Base-by-base conservation (phyloP, 2,329 filamentous ascomycete genomes). In the Pyricularia sp. region DNA sequence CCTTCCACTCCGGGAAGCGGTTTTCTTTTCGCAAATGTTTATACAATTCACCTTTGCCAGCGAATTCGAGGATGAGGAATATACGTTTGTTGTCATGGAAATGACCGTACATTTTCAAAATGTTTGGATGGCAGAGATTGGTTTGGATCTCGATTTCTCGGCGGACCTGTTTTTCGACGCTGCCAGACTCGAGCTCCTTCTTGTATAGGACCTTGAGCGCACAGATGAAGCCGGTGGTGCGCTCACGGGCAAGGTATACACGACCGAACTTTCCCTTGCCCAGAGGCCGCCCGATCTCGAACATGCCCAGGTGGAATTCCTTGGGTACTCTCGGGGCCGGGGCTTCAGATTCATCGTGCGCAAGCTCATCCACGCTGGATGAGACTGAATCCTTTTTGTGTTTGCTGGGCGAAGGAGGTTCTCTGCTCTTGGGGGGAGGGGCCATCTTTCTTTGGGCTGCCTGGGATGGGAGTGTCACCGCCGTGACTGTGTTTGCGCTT, bases 61-160 rank as follows among this genome's bases (percentile, higher is more conserved):
- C 91, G 71, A 91, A 96, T 75, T 96, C 91, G 66, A 96, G 82
- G 69, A 96, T 93, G 66, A 96, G 78, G 75, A 96, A 94, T 69
- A 96, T 89, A 63, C 91, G 86, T 78, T 93, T 93, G 75, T 84
- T 88, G 77, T 96, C 91, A 76, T 96, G 90, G 78, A 96, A 96
- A 76, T 94, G 90, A 3, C 90, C 90, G 75, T 89, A 94, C 40
- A 96, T 81, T 70, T 90, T 86, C 66, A 94, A 81, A 71, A 94
- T 90, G 76, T 94, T 94, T 65, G 90, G 90, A 73, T 96, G 91
- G 60, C 90, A 85, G 68, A 96, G 82, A 75, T 96, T 92, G 71
- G 87, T 90, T 77, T 96, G 91, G 71, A 96, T 96, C 75, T 96
- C 91, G 68, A 96, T 92, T 75, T 96, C 91, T 71, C 91, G 86